Percentiles rank a stretch among this genome's conserved stretches.
Evolutionary conservation across 2,329 filamentous ascomycete genomes (phyloP).

Genomic region (Cladosporium velox): DNA sequence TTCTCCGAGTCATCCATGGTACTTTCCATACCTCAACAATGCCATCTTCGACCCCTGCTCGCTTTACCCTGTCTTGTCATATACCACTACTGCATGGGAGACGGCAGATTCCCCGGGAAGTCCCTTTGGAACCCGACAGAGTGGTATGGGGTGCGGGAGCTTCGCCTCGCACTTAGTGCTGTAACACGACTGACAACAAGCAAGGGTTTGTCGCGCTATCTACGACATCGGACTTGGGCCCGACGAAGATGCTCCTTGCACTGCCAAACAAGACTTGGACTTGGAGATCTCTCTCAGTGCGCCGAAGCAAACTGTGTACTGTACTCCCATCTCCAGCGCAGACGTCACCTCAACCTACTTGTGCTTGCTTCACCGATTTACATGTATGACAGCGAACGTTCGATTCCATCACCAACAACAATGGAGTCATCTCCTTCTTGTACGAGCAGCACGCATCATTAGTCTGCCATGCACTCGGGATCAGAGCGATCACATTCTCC

Average conservation of each 20-base stretch:
- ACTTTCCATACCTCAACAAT: neutral
- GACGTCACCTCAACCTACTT: neutral
- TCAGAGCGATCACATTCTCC: neutral
- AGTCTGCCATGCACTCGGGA: neutral
- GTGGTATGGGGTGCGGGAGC: neutral
- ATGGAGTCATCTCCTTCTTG: neutral
- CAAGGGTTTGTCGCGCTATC: neutral
- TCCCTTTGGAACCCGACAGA: neutral
- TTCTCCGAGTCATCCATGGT: neutral
- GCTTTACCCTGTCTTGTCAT: neutral
- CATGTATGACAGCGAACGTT: neutral
- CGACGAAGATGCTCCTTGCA: neutral
- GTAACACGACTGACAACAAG: neutral
- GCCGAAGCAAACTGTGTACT: neutral
- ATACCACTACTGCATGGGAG: neutral
- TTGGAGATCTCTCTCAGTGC: neutral
- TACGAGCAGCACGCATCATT: neutral
- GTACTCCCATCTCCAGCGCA: neutral
- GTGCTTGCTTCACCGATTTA: neutral
- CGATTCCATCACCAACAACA: neutral
- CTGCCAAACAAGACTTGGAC: neutral
- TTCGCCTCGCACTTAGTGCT: slow-evolving; percentile 4
- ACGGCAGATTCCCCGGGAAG: neutral
- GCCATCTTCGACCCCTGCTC: neutral
- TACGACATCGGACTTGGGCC: neutral